phyloP scores from a whole-genome alignment of 129 eudicot species.

The Arctium lappa region DNA sequence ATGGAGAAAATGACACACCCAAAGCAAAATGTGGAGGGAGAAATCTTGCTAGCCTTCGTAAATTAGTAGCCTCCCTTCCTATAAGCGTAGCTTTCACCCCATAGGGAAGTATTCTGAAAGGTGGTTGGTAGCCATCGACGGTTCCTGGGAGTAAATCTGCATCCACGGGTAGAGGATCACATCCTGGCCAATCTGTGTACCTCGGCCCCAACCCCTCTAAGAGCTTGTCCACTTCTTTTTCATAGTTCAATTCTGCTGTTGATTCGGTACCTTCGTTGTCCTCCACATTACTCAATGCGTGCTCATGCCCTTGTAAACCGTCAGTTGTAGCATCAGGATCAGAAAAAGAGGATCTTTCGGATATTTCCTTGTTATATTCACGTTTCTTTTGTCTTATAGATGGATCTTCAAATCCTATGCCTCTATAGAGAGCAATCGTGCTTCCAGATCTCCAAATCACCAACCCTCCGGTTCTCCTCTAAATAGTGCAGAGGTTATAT shows the following conservation, averaged over 20 bases:
- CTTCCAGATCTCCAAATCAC: constrained; percentile 98
- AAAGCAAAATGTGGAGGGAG: constrained; percentile 95
- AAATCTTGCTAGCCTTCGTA: constrained; percentile 82
- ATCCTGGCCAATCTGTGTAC: constrained; percentile 90
- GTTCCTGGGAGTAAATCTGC: constrained; percentile 86
- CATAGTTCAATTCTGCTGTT: constrained; percentile 53
- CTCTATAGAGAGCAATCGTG: constrained; percentile 75
- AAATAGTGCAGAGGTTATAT: constrained; percentile 1
- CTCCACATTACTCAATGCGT: background rate
- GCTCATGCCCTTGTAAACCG: constrained; percentile 25
- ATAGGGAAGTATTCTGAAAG: constrained; percentile 89
- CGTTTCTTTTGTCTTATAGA: constrained; percentile 31
- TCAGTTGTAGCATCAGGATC: constrained; percentile 17
- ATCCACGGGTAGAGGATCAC: constrained; percentile 87
- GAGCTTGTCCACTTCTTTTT: constrained; percentile 81
- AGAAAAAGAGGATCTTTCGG: constrained; percentile 27
- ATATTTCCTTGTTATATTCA: constrained; percentile 26
- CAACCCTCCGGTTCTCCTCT: constrained; percentile 89
- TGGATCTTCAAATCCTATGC: constrained; percentile 69
- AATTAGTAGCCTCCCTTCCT: constrained; percentile 65
- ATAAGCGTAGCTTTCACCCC: constrained; percentile 65
- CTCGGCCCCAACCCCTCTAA: constrained; percentile 83
- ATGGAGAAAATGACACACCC: constrained; percentile 40
- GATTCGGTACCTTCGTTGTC: constrained; percentile 30
- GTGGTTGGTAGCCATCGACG: constrained; percentile 71